A percentile compares a stretch with the other conserved stretches of the same genome.
phyloP scores from a whole-genome alignment of 108 stramenopile genomes.

The Discostella pseudostelligera region DNA sequence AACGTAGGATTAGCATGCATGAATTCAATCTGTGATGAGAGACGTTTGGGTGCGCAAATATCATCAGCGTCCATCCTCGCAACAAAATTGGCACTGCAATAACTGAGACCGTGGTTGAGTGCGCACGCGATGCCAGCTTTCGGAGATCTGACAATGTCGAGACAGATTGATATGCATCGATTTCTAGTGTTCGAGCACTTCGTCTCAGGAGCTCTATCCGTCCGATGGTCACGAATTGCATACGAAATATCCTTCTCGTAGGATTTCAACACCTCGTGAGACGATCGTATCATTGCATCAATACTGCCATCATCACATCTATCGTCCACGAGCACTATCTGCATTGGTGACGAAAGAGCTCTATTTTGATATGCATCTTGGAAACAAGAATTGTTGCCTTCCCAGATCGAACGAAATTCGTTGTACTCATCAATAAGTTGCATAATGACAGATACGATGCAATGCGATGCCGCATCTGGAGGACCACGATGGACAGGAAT shows the following conservation, averaged over 20 bases:
- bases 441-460: slow-evolving; percentile 37
- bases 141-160: slow-evolving; percentile 28
- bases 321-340: slow-evolving; percentile 53
- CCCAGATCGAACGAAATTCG: background rate
- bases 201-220: background rate
- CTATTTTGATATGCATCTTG: too few species aligned
- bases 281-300: slow-evolving; percentile 29
- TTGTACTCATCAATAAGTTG: slow-evolving; percentile 24
- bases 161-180: slow-evolving; percentile 4
- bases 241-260: slow-evolving; percentile 9
- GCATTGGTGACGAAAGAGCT: slow-evolving; percentile 23
- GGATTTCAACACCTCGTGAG: background rate
- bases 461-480: slow-evolving; percentile 31
- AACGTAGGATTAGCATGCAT: slow-evolving; percentile 22
- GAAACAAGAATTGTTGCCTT: background rate
- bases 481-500: slow-evolving; percentile 47
- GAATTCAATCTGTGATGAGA: slow-evolving; percentile 26
- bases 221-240: slow-evolving; percentile 11
- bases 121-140: slow-evolving; percentile 39
- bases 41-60: slow-evolving; percentile 22
- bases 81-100: slow-evolving; percentile 28
- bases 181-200: background rate
- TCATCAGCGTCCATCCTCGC: slow-evolving; percentile 61
- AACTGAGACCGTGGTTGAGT: slow-evolving; percentile 40
- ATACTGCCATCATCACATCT: slow-evolving; percentile 48